These are phyloP conservation scores for Tilletia setariae DNA, from an alignment of 1,284 basidiomycete species.

Conservation along the genomic window DNA sequence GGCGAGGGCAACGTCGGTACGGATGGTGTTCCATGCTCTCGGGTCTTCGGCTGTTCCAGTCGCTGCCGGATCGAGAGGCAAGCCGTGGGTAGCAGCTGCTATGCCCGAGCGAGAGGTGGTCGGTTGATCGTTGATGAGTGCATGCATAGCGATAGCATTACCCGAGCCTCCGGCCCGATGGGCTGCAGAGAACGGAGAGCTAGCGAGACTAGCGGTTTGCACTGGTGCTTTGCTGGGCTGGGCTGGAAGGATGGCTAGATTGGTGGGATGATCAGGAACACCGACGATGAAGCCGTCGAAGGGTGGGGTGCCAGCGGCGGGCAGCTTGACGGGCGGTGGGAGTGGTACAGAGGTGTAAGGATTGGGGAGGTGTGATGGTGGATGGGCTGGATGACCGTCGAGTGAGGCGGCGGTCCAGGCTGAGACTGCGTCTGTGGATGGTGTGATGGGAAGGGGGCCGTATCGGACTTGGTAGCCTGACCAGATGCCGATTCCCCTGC, in stretches of 20 bases:
- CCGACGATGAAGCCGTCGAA: conserved; percentile 47
- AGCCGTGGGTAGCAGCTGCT: conserved; percentile 29
- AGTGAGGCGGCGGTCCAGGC: neutral
- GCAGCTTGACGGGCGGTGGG: conserved; percentile 18
- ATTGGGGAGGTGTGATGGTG: neutral
- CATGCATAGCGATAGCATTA: conserved; percentile 6
- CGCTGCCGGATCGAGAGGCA: neutral
- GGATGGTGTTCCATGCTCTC: conserved; percentile 24
- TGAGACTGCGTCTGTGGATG: neutral
- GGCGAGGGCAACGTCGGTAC: conserved; percentile 43
- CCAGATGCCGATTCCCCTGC: conserved; percentile 43
- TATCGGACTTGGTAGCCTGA: conserved; percentile 30
- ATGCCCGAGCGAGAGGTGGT: conserved; percentile 19
- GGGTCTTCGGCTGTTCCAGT: neutral
- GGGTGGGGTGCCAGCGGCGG: conserved; percentile 34
- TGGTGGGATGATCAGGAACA: conserved; percentile 32
- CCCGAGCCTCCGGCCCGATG: conserved; percentile 6
- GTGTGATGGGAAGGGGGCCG: conserved; percentile 8
- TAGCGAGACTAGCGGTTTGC: neutral
- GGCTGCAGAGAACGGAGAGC: conserved; percentile 32
- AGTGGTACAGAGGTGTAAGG: neutral
- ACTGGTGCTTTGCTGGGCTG: conserved; percentile 24
- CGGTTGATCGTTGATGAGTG: conserved; percentile 6
- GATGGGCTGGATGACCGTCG: neutral
- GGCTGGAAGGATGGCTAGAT: conserved; percentile 39